phyloP scores from a whole-genome alignment of 148 eudicot genomes.

The Silene uniflora region DNA sequence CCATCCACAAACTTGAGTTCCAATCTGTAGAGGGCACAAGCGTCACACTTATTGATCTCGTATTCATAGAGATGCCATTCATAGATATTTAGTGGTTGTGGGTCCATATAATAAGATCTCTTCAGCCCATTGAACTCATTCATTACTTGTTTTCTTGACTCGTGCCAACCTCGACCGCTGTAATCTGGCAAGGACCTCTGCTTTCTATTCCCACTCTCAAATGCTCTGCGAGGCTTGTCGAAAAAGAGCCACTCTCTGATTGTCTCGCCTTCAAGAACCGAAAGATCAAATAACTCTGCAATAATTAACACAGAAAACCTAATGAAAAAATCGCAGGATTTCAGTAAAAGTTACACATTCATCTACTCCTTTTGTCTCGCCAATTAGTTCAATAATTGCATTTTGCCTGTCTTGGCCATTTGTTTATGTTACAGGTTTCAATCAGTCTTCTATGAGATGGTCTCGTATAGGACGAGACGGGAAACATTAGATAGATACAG shows the following conservation, averaged over 20 bases:
- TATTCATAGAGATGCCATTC: conserved; percentile 99
- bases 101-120: conserved; percentile 98
- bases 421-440: not conserved
- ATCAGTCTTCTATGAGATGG: not conserved
- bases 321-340: not conserved
- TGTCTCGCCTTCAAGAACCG: conserved; percentile 76
- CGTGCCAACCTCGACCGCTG: conserved; percentile 98
- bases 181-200: conserved; percentile 95
- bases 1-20: conserved; percentile 83
- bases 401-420: too few relatives aligned
- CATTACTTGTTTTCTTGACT: conserved; percentile 94
- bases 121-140: conserved; percentile 78
- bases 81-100: conserved; percentile 77
- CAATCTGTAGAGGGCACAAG: conserved; percentile 78
- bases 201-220: conserved; percentile 96
- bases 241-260: conserved; percentile 97
- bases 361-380: not conserved
- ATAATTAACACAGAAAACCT: not conserved
- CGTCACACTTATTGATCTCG: conserved; percentile 71
- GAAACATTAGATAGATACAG: not conserved
- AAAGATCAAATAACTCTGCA: conserved; percentile 90
- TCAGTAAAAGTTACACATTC: not conserved
- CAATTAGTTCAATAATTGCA: too few relatives aligned
- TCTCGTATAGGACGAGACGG: too few relatives aligned
- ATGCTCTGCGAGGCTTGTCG: conserved; percentile 96